Percentiles rank a stretch among this genome's conserved stretches.
Conservation (phyloP, 768 basidiomycete genomes). For the Ramaria sp. region DNA sequence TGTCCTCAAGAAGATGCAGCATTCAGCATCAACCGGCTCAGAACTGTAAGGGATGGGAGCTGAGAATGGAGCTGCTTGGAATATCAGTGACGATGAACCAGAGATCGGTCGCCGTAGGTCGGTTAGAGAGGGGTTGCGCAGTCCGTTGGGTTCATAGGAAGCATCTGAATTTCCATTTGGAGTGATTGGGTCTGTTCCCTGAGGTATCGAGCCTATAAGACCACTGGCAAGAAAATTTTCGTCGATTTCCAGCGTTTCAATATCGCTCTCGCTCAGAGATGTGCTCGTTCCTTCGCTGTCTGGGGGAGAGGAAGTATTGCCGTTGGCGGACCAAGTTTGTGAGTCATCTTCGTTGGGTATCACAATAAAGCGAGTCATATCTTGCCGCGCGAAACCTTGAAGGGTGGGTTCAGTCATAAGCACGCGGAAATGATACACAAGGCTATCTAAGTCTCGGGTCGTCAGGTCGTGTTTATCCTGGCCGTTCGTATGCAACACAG, state of each 20-base stretch:
- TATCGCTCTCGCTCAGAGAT: slow-evolving; percentile 12
- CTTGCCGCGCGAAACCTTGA: slow-evolving; percentile 50
- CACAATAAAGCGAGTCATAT: slow-evolving; percentile 43
- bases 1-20: slow-evolving; percentile 50
- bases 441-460: not conserved
- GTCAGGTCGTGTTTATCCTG: not conserved
- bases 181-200: slow-evolving; percentile 13
- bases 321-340: not conserved
- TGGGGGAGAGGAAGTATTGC: not conserved
- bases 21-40: slow-evolving; percentile 29
- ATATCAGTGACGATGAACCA: slow-evolving; percentile 11
- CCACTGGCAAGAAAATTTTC: slow-evolving; percentile 59
- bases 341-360: not conserved
- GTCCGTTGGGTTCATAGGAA: not conserved
- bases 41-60: slow-evolving; percentile 4
- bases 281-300: slow-evolving; percentile 1
- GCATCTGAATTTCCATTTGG: not conserved
- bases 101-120: slow-evolving; percentile 10
- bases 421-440: slow-evolving; percentile 28
- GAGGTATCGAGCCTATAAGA: slow-evolving; percentile 22
- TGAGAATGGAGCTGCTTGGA: slow-evolving; percentile 10
- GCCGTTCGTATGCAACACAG: not conserved
- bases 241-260: slow-evolving; percentile 54
- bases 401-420: slow-evolving; percentile 57
- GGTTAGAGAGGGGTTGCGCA: not conserved